phyloP scores from a whole-genome alignment of 2,329 filamentous ascomycete species.

The Zymoseptoria passerinii region DNA sequence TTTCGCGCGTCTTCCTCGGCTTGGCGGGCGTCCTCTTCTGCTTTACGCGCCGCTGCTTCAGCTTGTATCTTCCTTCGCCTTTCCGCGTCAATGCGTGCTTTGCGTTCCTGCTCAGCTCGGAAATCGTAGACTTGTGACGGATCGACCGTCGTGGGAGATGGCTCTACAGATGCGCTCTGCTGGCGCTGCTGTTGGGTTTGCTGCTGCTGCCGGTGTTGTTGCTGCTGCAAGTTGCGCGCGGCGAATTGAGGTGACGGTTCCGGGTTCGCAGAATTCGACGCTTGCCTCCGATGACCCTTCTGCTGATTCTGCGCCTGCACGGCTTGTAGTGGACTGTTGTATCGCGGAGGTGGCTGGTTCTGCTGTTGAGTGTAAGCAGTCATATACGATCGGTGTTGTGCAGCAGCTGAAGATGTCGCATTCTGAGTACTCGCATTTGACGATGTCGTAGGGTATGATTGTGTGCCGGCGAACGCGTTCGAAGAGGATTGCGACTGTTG shows the following conservation, averaged over 20 bases:
- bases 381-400: slow-evolving; percentile 10
- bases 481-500: slow-evolving; percentile 13
- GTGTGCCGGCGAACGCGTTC: slow-evolving; percentile 10
- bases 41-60: slow-evolving; percentile 28
- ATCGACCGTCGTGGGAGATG: slow-evolving; percentile 41
- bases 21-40: slow-evolving; percentile 25
- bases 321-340: slow-evolving; percentile 25
- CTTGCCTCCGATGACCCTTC: slow-evolving; percentile 16
- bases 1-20: slow-evolving; percentile 22
- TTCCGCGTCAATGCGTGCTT: slow-evolving; percentile 28
- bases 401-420: slow-evolving; percentile 16
- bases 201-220: slow-evolving; percentile 6
- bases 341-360: slow-evolving; percentile 19
- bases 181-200: slow-evolving; percentile 18
- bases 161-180: slow-evolving; percentile 22
- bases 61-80: slow-evolving; percentile 23
- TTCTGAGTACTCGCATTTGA: slow-evolving; percentile 13
- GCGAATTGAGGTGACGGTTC: slow-evolving; percentile 21
- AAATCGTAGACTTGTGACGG: slow-evolving; percentile 48
- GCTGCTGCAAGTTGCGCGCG: slow-evolving; percentile 10
- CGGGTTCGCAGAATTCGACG: slow-evolving; percentile 15
- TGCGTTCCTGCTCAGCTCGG: slow-evolving; percentile 42
- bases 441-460: slow-evolving; percentile 6
- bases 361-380: slow-evolving; percentile 14
- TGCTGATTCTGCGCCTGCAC: slow-evolving; percentile 23